These are phyloP conservation scores for Vigna reflexopilosa DNA, from an alignment of 306 rosid species.

Conservation along the genomic window DNA sequence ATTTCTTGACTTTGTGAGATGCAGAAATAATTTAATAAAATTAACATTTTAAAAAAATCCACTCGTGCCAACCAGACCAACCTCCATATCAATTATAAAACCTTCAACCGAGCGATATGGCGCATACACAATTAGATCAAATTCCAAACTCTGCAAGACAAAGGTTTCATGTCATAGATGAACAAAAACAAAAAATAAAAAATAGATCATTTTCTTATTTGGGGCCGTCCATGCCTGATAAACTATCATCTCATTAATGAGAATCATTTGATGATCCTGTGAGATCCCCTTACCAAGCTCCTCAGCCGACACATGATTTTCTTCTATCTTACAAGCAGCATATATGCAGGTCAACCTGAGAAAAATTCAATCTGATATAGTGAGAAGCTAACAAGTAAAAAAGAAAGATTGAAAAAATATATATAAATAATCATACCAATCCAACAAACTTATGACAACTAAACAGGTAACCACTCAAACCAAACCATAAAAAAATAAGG, in stretches of 20 bases:
- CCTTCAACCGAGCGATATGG: constrained; percentile 89
- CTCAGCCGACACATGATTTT: constrained; percentile 99
- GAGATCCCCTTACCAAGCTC: constrained; percentile 99
- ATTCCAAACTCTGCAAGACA: constrained; percentile 80
- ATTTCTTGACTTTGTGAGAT: constrained; percentile 18
- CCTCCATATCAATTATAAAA: constrained; percentile 81
- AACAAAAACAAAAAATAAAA: not conserved
- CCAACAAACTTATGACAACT: not conserved
- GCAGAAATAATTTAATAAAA: not conserved
- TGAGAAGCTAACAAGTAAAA: constrained; percentile 27
- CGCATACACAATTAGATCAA: constrained; percentile 95
- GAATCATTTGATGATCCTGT: constrained; percentile 99
- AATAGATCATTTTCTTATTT: constrained; percentile 37
- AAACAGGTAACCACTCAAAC: constrained; percentile 15
- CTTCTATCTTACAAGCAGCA: constrained; percentile 98
- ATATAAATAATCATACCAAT: not conserved
- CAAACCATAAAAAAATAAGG: constrained; percentile 28
- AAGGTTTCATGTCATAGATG: constrained; percentile 31
- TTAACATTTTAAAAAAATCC: constrained; percentile 7
- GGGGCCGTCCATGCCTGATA: constrained; percentile 94
- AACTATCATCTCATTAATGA: constrained; percentile 97
- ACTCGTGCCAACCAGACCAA: constrained; percentile 38
- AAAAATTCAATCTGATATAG: constrained; percentile 28
- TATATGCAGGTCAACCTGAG: constrained; percentile 97
- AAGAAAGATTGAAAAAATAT: not conserved